Conservation (phyloP, 2,329 filamentous ascomycete genomes). For the Neoscytalidium dimidiatum region DNA sequence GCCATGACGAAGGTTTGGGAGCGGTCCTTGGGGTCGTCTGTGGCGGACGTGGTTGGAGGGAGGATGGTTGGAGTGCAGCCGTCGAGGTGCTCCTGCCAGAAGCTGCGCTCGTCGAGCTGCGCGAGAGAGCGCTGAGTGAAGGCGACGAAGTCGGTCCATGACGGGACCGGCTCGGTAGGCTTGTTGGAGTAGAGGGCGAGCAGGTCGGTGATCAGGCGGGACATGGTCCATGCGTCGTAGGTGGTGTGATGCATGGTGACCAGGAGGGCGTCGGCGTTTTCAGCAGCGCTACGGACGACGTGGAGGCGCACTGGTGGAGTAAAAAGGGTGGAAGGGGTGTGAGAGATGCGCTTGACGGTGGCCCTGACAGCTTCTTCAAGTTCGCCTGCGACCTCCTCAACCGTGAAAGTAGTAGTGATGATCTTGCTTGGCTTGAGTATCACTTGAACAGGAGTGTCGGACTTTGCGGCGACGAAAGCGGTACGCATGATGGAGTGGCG, state of each 20-base stretch:
- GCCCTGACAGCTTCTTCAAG: conserved; percentile 24
- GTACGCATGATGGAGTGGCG: conserved; percentile 38
- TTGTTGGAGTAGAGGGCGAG: conserved; percentile 28
- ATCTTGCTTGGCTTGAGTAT: conserved; percentile 29
- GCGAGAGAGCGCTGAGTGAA: conserved; percentile 23
- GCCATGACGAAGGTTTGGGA: conserved; percentile 26
- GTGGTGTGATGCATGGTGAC: conserved; percentile 38
- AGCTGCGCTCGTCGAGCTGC: not conserved
- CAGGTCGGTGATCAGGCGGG: conserved; percentile 34
- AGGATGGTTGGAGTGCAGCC: not conserved
- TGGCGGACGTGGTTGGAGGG: not conserved
- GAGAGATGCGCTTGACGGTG: conserved; percentile 27
- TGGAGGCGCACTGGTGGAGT: conserved; percentile 34
- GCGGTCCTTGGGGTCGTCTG: not conserved
- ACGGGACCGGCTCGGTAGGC: not conserved
- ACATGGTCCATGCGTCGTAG: conserved; percentile 42
- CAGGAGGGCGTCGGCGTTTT: conserved; percentile 30
- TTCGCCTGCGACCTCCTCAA: conserved; percentile 22
- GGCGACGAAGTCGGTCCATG: conserved; percentile 24
- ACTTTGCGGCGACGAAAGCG: conserved; percentile 31
- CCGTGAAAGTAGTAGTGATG: conserved; percentile 26
- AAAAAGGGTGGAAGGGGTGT: conserved; percentile 32
- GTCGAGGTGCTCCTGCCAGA: conserved; percentile 11
- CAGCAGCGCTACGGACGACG: conserved; percentile 28
- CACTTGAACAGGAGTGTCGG: conserved; percentile 31